phyloP scores from a whole-genome alignment of 2,329 filamentous ascomycete species.

The Atkinsonella texensis region DNA sequence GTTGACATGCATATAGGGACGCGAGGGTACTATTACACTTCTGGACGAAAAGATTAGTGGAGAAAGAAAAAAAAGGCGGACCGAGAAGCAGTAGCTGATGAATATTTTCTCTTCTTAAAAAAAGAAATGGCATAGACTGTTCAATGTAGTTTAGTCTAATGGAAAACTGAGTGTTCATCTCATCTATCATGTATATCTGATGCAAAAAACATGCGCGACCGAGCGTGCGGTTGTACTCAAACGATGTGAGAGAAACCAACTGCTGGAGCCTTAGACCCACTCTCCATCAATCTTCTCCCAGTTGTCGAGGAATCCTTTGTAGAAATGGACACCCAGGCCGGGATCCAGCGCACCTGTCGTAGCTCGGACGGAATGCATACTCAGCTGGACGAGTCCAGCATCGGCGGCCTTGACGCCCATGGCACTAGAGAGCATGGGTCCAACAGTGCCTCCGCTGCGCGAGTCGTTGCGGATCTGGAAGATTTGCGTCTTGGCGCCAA shows the following conservation, averaged over 20 bases:
- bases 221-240: not conserved
- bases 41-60: too few species aligned
- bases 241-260: not conserved
- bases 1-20: too few species aligned
- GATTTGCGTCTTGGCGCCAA: conserved; percentile 60
- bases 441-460: conserved; percentile 85
- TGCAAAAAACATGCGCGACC: not conserved
- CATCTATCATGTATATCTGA: not conserved
- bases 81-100: too few species aligned
- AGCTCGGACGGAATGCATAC: conserved; percentile 87
- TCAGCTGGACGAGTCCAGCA: conserved; percentile 79
- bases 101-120: conserved; percentile 8
- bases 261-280: conserved; percentile 40
- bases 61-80: too few species aligned
- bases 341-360: conserved; percentile 80
- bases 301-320: conserved; percentile 77
- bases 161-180: not conserved
- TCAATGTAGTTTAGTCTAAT: not conserved
- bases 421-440: conserved; percentile 70
- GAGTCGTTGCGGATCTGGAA: conserved; percentile 96
- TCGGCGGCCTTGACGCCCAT: conserved; percentile 79
- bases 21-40: too few species aligned
- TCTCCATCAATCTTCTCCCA: conserved; percentile 78
- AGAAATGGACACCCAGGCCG: conserved; percentile 75
- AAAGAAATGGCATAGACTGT: not conserved